Evolutionary conservation across 805 yeast species (phyloP).

Genomic region (Starmerella cellae): DNA sequence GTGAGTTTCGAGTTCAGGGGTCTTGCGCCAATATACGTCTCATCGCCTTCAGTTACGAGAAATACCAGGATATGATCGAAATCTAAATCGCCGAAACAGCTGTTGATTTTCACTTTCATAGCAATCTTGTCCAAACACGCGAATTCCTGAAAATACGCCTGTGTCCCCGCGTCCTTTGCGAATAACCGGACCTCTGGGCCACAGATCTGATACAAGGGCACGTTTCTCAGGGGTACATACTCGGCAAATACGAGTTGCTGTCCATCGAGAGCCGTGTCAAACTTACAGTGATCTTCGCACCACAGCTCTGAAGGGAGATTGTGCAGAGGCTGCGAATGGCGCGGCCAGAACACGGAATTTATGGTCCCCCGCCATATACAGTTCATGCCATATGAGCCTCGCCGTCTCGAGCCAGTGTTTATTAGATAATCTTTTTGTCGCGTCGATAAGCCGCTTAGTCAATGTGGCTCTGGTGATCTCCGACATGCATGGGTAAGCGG

Average conservation of each 20-base stretch:
- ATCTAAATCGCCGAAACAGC: not conserved
- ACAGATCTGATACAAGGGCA: constrained; percentile 16
- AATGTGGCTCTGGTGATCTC: too few relatives aligned
- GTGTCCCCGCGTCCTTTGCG: constrained; percentile 7
- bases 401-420: too few relatives aligned
- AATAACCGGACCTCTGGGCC: constrained; percentile 18
- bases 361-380: constrained; percentile 17
- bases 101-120: not conserved
- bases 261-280: not conserved
- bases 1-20: not conserved
- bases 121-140: constrained; percentile 7
- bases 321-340: constrained; percentile 2
- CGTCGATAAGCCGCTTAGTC: too few relatives aligned
- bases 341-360: constrained; percentile 15
- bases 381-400: too few relatives aligned
- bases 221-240: constrained; percentile 6
- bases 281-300: not conserved
- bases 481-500: too few relatives aligned
- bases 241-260: constrained; percentile 4
- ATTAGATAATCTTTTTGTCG: too few relatives aligned
- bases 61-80: constrained; percentile 16
- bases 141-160: constrained; percentile 15
- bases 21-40: constrained; percentile 12
- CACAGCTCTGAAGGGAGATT: constrained; percentile 11
- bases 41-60: constrained; percentile 6